These are phyloP conservation scores for Aurifilum marmelostoma DNA, from an alignment of 2,329 filamentous ascomycete genomes.

Conservation along the genomic window DNA sequence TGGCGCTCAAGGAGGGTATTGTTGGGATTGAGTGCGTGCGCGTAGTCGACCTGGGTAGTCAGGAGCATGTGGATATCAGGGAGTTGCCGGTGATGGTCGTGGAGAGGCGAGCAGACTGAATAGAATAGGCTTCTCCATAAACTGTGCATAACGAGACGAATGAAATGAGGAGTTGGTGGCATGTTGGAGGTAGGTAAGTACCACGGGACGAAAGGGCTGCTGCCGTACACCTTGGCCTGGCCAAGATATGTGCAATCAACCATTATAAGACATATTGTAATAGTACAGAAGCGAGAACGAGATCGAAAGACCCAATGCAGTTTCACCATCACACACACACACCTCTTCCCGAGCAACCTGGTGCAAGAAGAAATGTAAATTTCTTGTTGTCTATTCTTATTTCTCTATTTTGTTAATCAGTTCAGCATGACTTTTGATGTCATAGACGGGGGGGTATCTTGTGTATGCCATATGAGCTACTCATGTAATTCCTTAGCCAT, in stretches of 20 bases:
- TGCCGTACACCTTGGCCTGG: not conserved
- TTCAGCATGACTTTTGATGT: not conserved
- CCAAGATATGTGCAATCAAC: not conserved
- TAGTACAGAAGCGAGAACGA: not conserved
- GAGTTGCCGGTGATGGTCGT: conserved; percentile 73
- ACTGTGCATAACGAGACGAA: not conserved
- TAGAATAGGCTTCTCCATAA: not conserved
- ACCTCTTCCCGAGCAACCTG: not conserved
- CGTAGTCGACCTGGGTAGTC: conserved; percentile 72
- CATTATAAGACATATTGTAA: not conserved
- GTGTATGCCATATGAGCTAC: conserved; percentile 16
- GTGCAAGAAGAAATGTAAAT: too few relatives aligned
- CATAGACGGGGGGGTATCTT: conserved; percentile 13
- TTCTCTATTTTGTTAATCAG: not conserved
- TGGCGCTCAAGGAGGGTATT: conserved; percentile 68
- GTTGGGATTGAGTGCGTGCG: conserved; percentile 73
- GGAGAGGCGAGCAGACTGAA: conserved; percentile 34
- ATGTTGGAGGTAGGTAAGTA: not conserved
- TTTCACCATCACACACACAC: too few relatives aligned
- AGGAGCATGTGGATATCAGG: conserved; percentile 77
- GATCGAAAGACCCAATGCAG: not conserved
- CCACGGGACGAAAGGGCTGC: not conserved
- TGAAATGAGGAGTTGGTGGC: not conserved
- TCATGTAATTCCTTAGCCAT: not conserved
- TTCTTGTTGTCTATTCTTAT: not conserved